Percentiles rank a stretch among this genome's conserved stretches.
Evolutionary conservation across 164 flowering plant species (phyloP).

Genomic region (Liriodendron chinense): DNA sequence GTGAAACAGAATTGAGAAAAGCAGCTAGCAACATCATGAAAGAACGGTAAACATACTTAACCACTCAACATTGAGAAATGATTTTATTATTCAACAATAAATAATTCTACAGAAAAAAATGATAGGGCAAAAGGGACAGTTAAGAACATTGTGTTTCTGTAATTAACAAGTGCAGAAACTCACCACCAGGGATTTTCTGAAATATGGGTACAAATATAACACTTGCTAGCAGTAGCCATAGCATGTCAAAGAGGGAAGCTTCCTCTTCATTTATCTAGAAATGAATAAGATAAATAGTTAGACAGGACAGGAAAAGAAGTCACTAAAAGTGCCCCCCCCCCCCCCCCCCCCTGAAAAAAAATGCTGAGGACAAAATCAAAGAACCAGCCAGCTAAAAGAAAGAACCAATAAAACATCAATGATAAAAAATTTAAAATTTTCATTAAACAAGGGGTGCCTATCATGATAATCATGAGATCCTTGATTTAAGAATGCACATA

Average conservation of each 20-base stretch:
- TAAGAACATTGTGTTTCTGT: background rate
- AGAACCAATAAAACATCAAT: background rate
- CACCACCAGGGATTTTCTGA: conserved; percentile 99
- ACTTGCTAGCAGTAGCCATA: conserved; percentile 97
- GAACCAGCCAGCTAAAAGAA: background rate
- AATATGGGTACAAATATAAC: conserved; percentile 96
- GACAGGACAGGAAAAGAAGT: too few species aligned
- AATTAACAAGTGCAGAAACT: background rate
- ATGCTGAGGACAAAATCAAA: background rate
- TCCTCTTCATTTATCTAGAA: conserved; percentile 93
- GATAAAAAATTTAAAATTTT: too few species aligned
- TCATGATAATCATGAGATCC: background rate
- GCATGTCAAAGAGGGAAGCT: conserved; percentile 89
- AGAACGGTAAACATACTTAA: too few species aligned
- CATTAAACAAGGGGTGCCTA: background rate
- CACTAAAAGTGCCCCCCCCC: too few species aligned
- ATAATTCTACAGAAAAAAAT: background rate
- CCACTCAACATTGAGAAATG: background rate
- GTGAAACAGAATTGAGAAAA: background rate
- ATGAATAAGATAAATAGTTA: background rate
- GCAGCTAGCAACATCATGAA: background rate
- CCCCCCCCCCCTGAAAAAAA: too few species aligned
- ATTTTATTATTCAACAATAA: background rate
- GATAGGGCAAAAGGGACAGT: background rate
- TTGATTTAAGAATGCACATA: background rate